Percentiles rank a stretch among this genome's conserved stretches.
Conservation (phyloP, 805 yeast genomes). For the Pichia sporocuriosa region DNA sequence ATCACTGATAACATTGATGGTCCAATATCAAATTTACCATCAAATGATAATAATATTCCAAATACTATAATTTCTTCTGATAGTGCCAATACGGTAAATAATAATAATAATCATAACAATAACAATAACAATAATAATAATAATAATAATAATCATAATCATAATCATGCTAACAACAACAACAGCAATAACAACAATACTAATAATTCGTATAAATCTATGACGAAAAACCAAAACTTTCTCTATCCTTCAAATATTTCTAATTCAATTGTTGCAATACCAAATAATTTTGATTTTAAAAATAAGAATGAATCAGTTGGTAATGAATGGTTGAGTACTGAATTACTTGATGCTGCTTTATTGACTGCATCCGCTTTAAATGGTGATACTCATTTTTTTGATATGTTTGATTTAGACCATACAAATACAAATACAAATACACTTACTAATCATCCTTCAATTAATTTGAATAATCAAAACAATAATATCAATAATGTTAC, state of each 20-base stretch:
- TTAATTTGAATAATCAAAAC: neutral
- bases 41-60: too few species aligned
- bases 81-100: too few species aligned
- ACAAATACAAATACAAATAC: constrained; percentile 5
- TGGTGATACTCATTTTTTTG: constrained; percentile 53
- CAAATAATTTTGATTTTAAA: neutral
- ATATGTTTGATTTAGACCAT: constrained; percentile 36
- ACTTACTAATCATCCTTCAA: neutral
- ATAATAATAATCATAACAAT: too few species aligned
- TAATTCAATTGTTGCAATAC: constrained; percentile 2
- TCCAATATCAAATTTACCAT: neutral
- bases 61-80: too few species aligned
- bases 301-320: constrained; percentile 23
- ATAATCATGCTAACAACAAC: too few species aligned
- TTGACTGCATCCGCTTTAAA: constrained; percentile 67
- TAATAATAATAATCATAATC: too few species aligned
- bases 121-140: too few species aligned
- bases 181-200: neutral
- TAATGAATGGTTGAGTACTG: constrained; percentile 65
- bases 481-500: neutral
- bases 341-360: constrained; percentile 63
- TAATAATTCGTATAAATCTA: neutral
- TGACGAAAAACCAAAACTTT: constrained; percentile 1
- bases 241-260: constrained; percentile 6
- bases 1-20: neutral